Evolutionary conservation across 345 rosid genomes (phyloP).

Genomic region (Cardamine resedifolia): DNA sequence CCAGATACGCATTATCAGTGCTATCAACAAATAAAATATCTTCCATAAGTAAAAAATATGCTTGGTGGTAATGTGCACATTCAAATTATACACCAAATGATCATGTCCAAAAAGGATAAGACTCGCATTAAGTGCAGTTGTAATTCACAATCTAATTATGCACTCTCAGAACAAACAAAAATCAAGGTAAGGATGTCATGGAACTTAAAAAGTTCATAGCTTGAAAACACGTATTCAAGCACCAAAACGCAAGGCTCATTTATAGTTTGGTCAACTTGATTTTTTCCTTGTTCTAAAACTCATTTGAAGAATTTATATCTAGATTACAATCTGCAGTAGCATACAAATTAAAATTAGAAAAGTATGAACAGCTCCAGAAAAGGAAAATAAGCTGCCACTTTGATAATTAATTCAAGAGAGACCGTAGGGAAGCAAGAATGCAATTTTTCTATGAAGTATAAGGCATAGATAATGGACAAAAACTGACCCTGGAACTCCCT

Average conservation of each 20-base stretch:
- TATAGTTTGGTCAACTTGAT: not conserved
- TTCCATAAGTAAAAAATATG: conserved; percentile 16
- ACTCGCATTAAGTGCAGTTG: not conserved
- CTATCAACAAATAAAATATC: conserved; percentile 47
- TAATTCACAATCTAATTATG: not conserved
- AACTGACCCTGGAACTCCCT: conserved; percentile 52
- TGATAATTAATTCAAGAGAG: not conserved
- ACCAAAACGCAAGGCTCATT: not conserved
- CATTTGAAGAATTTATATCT: not conserved
- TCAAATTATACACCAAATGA: conserved; percentile 15
- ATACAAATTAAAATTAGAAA: not conserved
- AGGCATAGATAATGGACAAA: conserved; percentile 6
- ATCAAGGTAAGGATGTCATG: not conserved
- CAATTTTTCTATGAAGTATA: not conserved
- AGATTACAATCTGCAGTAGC: not conserved
- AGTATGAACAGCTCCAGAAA: conserved; percentile 1
- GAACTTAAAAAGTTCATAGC: conserved; percentile 4
- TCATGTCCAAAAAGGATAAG: conserved; percentile 9
- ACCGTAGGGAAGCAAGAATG: not conserved
- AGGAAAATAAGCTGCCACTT: not conserved
- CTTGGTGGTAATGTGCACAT: not conserved
- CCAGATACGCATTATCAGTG: conserved; percentile 45
- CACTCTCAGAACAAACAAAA: conserved; percentile 1
- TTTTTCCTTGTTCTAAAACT: conserved; percentile 3
- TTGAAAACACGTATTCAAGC: not conserved